A percentile compares a stretch with the other conserved stretches of the same genome.
Evolutionary conservation across 2,329 filamentous ascomycete genomes (phyloP).

Genomic region (Graphilbum fragrans): DNA sequence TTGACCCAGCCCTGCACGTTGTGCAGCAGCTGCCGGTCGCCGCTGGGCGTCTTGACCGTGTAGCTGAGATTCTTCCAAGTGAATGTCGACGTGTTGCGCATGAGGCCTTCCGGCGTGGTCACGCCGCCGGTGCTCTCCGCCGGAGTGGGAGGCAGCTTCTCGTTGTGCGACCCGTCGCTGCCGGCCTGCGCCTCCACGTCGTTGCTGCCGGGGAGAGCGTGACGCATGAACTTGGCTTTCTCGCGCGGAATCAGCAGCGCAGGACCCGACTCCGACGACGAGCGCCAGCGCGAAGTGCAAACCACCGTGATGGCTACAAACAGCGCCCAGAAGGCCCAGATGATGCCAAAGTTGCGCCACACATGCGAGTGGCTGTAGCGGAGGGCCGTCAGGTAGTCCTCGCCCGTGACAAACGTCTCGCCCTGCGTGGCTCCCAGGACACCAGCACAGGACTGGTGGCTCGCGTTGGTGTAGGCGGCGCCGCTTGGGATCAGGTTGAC

Average conservation of each 20-base stretch:
- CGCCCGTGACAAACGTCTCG: slow-evolving; percentile 34
- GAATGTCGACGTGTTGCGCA: slow-evolving; percentile 55
- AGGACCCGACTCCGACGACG: slow-evolving; percentile 3
- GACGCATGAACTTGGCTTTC: slow-evolving; percentile 2
- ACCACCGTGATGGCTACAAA: slow-evolving; percentile 57
- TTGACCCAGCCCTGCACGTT: slow-evolving; percentile 77
- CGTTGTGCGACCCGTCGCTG: not conserved
- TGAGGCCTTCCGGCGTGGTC: slow-evolving; percentile 20
- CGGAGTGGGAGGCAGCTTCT: not conserved
- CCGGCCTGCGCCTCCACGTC: not conserved
- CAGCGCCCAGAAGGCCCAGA: slow-evolving; percentile 63
- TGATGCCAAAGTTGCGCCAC: slow-evolving; percentile 68
- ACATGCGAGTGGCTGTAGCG: slow-evolving; percentile 44
- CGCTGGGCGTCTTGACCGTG: slow-evolving; percentile 48
- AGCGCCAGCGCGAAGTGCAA: slow-evolving; percentile 5
- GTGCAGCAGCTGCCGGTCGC: slow-evolving; percentile 59
- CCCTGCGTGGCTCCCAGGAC: slow-evolving; percentile 41
- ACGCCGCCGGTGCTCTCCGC: not conserved
- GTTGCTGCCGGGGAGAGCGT: not conserved
- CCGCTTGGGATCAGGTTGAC: slow-evolving; percentile 38
- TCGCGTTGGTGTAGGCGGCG: slow-evolving; percentile 27
- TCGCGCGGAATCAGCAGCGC: slow-evolving; percentile 9
- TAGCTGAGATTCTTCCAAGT: slow-evolving; percentile 66
- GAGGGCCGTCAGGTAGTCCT: slow-evolving; percentile 25
- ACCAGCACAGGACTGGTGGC: slow-evolving; percentile 41